Evolutionary conservation across 2,329 filamentous ascomycete genomes (phyloP), one percentile per base, ranked within the genome.

Genomic region (Epichloe hybrida): DNA sequence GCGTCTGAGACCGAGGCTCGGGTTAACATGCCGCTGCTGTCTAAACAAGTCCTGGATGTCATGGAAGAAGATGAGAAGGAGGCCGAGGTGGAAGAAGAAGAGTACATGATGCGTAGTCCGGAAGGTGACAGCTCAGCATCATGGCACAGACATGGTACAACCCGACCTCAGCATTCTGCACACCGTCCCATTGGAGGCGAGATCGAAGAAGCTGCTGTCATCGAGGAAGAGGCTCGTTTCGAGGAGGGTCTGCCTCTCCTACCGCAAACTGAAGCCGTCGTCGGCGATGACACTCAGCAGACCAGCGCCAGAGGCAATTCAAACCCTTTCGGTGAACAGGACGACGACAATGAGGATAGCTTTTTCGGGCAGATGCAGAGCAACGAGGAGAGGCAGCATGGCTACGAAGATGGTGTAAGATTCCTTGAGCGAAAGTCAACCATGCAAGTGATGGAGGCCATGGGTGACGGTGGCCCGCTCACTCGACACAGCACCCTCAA

Each of bases 241-340:
- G 83, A 86, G 52, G 84, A 88, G 66, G 84, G 84, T 0, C 53
- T 88, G 4, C 83, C 84, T 1, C 65, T 88, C 53, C 79, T 80
- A 58, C 69, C 72, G 20, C 63, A 69, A 46, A 50, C 61, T 2
- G 48, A 53, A 3, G 38, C 52, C 2, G 42, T 51, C 49, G 40
- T 38, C 6, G 35, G 56, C 21, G 21, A 53, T 34, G 23, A 41
- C 7, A 41, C 35, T 42, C 13, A 50, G 17, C 27, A 49, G 48
- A 3, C 57, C 67, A 40, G 53, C 56, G 4, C 61, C 62, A 39
- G 38, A 48, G 35, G 47, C 42, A 44, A 44, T 42, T 52, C 53
- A n/a, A 62, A 64, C 51, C 58, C 65, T 17, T 75, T 76, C 58
- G 65, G 64, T 7, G 69, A 72, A 5, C 72, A 74, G 27, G 63